Evolutionary conservation across 164 flowering plant genomes (phyloP), one percentile per base, ranked within the genome.

Genomic region (Piper longum): DNA sequence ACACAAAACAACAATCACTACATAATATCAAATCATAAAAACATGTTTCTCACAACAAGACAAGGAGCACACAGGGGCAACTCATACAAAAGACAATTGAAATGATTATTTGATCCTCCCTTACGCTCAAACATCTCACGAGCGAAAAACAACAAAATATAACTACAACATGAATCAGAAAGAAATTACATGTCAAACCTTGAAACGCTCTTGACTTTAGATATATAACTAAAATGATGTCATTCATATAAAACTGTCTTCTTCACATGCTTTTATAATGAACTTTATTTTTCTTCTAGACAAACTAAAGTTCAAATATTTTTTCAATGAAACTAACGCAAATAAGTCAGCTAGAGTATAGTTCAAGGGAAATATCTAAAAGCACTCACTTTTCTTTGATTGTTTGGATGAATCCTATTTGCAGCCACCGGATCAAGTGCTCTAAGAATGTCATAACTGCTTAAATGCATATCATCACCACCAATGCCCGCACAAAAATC

Each of bases 331-430:
- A 44, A 44, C 11, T 44, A 5, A 44, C 2, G 6, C 48, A 44
- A 5, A 9, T 48, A 9, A 12, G 14, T 2, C 52, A 48, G 1
- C 1, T 5, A 5, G 9, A 48, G 9, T 48, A 5, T n/a, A 8
- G 5, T 6, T 57, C 2, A 9, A 57, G 17, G 17, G 11, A 13
- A 5, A 36, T n/a, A 56, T 8, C 4, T 56, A n/a, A 16, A 14
- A 4, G 56, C 3, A 41, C 58, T 77, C 70, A 89, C 99, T 74
- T 85, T 95, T 80, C 99, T 85, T 12, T 71, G 75, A 69, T 95
- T 83, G 79, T 95, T 88, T 59, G 97, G 99, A 75, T 95, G 99
- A 63, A 91, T 83, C 76, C 99, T 83, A 59, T 83, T 82, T 17
- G 96, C 97, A 41, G 97, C 86, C 66, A 72, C 83, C 12, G 97